Base-by-base conservation (phyloP, 2,329 filamentous ascomycete genomes). In the Cladosporium colombiae region DNA sequence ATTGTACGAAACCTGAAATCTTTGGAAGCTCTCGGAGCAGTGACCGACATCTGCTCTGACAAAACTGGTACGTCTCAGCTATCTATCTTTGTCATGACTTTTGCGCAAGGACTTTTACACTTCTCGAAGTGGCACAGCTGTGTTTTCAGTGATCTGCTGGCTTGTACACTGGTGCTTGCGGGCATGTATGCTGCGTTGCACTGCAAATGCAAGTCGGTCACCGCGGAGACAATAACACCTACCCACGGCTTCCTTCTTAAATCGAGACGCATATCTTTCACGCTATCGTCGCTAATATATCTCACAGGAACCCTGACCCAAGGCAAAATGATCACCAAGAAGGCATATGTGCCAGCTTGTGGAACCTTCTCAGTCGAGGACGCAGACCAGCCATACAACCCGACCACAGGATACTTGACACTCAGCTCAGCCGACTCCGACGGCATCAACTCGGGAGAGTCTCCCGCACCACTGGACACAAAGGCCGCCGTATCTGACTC, bases 11-110 rank as follows among this genome's bases (percentile, higher is more conserved):
- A 88, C 70, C 83, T 90, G 73, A 83, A 86, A 3, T 86, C 86
- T 5, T 82, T 91, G n/a, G 88, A 89, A 75, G 86, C 87, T 8
- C 80, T 89, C 1, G 88, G 88, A 52, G 86, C 83, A 63, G 85
- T 88, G 29, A 88, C 86, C 67, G 86, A 88, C 68, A 88, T 90
- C 66, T 90, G 88, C 76, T 89, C 87, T 40, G 88, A 90, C 80
- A 90, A 90, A 79, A 90, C 88, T 1, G 87, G 61, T 56, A 37
- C 5, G 59, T 25, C 8, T 8, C 27, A 11, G 1, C 18, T 29
- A 1, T 35, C 29, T 13, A 18, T 1, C n/a, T 31, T 18, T n/a
- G n/a, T n/a, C n/a, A 6, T 13, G n/a, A n/a, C n/a, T 7, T 46
- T 23, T 46, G 7, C 40, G 40, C 4, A 11, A 21, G 40, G 16